phyloP scores from a whole-genome alignment of 345 rosid genomes.

The Brassica incana region DNA sequence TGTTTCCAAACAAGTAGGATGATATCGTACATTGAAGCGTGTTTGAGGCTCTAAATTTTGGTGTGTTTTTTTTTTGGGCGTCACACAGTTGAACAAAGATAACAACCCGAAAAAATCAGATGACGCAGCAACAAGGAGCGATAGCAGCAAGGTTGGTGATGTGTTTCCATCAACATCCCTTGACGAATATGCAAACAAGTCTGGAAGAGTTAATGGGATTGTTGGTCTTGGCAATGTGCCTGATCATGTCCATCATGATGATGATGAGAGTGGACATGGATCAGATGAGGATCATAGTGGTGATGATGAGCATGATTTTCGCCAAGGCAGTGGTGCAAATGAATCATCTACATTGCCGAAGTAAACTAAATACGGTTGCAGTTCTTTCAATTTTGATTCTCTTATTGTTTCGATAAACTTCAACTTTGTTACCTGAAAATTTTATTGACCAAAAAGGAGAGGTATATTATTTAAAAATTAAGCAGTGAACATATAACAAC shows the following conservation, averaged over 20 bases:
- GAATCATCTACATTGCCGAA: slow-evolving; percentile 11
- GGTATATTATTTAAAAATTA: neutral
- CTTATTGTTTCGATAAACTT: slow-evolving; percentile 17
- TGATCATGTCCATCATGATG: slow-evolving; percentile 31
- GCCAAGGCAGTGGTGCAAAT: neutral
- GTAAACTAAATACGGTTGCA: slow-evolving; percentile 4
- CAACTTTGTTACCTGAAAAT: neutral
- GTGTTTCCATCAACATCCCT: slow-evolving; percentile 70
- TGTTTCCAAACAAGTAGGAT: neutral
- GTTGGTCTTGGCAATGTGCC: slow-evolving; percentile 16
- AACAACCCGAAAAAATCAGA: slow-evolving; percentile 45
- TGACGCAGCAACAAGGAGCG: slow-evolving; percentile 40
- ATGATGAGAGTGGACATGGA: slow-evolving; percentile 18
- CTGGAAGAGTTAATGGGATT: slow-evolving; percentile 36
- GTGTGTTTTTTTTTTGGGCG: neutral
- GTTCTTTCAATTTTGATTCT: slow-evolving; percentile 20
- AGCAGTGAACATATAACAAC: neutral
- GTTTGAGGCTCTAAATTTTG: neutral
- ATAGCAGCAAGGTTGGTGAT: slow-evolving; percentile 71
- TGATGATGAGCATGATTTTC: slow-evolving; percentile 31
- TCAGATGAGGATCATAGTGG: slow-evolving; percentile 37
- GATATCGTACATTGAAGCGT: neutral
- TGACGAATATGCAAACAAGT: slow-evolving; percentile 61
- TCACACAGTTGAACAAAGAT: slow-evolving; percentile 70
- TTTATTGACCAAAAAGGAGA: neutral